Percentiles rank a stretch among this genome's conserved stretches.
Evolutionary conservation across 176 grass and related monocot species (phyloP).

Genomic region (Triticum monococcum): DNA sequence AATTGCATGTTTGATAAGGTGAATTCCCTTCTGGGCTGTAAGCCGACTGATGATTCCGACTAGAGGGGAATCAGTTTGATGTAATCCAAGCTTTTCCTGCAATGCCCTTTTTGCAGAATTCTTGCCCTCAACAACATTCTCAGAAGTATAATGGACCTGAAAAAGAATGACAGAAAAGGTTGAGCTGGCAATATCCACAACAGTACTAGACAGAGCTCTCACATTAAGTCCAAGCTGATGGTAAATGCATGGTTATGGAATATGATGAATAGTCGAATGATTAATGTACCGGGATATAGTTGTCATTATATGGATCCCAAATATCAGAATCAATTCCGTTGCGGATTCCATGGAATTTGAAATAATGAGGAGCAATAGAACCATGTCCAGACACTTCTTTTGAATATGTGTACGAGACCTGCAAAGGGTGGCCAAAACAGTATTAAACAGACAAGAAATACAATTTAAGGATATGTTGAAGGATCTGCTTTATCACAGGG

Average conservation of each 20-base stretch:
- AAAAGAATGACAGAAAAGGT: slow-evolving; percentile 11
- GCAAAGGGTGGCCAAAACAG: slow-evolving; percentile 23
- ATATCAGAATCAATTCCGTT: slow-evolving; percentile 85
- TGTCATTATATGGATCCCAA: slow-evolving; percentile 70
- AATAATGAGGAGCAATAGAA: slow-evolving; percentile 80
- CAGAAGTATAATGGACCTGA: slow-evolving; percentile 77
- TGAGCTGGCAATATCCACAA: slow-evolving; percentile 9
- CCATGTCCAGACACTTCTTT: slow-evolving; percentile 83
- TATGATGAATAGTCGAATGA: neutral
- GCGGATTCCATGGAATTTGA: slow-evolving; percentile 72
- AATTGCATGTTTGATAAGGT: slow-evolving; percentile 96
- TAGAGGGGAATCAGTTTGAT: slow-evolving; percentile 64
- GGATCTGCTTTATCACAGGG: neutral
- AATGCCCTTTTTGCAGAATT: slow-evolving; percentile 80
- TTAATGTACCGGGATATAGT: slow-evolving; percentile 53
- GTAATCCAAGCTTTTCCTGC: slow-evolving; percentile 78
- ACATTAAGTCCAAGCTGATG: neutral
- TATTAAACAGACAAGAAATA: slow-evolving; percentile 10
- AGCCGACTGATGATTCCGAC: slow-evolving; percentile 88
- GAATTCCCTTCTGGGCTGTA: slow-evolving; percentile 96
- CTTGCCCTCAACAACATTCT: slow-evolving; percentile 90
- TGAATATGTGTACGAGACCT: slow-evolving; percentile 88
- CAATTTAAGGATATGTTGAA: slow-evolving; percentile 5
- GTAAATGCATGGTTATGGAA: slow-evolving; percentile 1
- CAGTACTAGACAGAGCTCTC: neutral